These are phyloP conservation scores for Rhizopus delemar DNA, from an alignment of 371 early-diverging fungal genomes.

Conservation along the genomic window DNA sequence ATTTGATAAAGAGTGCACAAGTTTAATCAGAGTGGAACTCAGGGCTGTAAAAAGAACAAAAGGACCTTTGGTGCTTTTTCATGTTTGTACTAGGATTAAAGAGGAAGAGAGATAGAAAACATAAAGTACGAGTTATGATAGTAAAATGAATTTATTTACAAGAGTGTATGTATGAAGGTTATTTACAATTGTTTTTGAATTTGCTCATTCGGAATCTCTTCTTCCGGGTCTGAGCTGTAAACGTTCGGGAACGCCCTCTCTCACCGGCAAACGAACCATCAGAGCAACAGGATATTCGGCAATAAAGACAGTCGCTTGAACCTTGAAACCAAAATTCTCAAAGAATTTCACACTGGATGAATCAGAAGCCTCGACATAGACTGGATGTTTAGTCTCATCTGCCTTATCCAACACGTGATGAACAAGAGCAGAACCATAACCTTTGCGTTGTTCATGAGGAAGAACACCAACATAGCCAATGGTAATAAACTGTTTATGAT, in stretches of 20 bases:
- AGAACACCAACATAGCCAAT: slow-evolving; percentile 48
- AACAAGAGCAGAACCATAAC: slow-evolving; percentile 40
- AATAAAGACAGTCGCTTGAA: slow-evolving; percentile 28
- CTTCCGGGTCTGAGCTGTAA: slow-evolving; percentile 47
- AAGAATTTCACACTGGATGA: slow-evolving; percentile 79
- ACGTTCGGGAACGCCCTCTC: slow-evolving; percentile 22
- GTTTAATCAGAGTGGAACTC: no score
- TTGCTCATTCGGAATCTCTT: slow-evolving; percentile 26
- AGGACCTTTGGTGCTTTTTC: no score
- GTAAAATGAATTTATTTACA: not conserved
- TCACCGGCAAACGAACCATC: slow-evolving; percentile 39
- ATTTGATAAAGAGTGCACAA: no score
- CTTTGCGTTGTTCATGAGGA: slow-evolving; percentile 49
- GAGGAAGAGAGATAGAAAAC: no score
- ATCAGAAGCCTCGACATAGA: slow-evolving; percentile 77
- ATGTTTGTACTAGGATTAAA: no score
- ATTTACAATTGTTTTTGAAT: not conserved
- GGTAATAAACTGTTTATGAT: slow-evolving; percentile 29
- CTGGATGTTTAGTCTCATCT: slow-evolving; percentile 88
- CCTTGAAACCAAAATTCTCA: slow-evolving; percentile 42
- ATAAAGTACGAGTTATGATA: no score
- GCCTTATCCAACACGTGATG: slow-evolving; percentile 39
- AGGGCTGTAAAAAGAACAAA: no score
- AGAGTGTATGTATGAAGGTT: not conserved
- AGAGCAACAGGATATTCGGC: slow-evolving; percentile 33